These are phyloP conservation scores for Blattamonas nauphoetae DNA, from an alignment of 78 protist species.

Conservation along the genomic window DNA sequence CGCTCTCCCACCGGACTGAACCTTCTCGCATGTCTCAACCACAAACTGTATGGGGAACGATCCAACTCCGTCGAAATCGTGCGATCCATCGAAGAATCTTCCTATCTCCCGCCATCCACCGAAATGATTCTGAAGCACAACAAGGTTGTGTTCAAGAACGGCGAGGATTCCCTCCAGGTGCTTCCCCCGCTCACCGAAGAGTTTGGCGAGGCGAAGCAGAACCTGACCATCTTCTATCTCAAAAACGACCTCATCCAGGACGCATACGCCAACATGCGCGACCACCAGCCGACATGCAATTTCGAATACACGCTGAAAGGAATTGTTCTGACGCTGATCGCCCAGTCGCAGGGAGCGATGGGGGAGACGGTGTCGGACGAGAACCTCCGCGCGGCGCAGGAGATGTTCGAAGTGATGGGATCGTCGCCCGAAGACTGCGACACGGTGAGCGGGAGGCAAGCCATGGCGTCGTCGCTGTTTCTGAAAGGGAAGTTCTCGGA, in stretches of 20 bases:
- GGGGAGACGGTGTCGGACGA: neutral
- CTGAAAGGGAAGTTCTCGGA: slow-evolving; percentile 59
- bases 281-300: slow-evolving; percentile 57
- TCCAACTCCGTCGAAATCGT: neutral
- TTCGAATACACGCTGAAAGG: slow-evolving; percentile 71
- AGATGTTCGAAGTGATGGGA: slow-evolving; percentile 63
- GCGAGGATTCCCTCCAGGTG: slow-evolving; percentile 65
- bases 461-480: slow-evolving; percentile 71
- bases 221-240: slow-evolving; percentile 63
- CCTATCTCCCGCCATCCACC: neutral
- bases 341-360: slow-evolving; percentile 34
- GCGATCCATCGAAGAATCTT: slow-evolving; percentile 21
- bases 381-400: slow-evolving; percentile 51
- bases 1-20: slow-evolving; percentile 53
- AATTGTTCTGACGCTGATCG: slow-evolving; percentile 46
- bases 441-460: slow-evolving; percentile 77
- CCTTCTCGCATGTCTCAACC: slow-evolving; percentile 69
- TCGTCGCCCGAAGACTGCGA: slow-evolving; percentile 61
- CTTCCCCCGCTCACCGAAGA: slow-evolving; percentile 56
- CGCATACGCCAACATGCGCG: slow-evolving; percentile 59
- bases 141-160: slow-evolving; percentile 63
- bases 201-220: slow-evolving; percentile 69
- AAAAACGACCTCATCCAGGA: slow-evolving; percentile 44
- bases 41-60: neutral
- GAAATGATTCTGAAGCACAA: slow-evolving; percentile 56